These are phyloP conservation scores for Viola pubescens DNA, from an alignment of 441 rosid species.

Conservation along the genomic window DNA sequence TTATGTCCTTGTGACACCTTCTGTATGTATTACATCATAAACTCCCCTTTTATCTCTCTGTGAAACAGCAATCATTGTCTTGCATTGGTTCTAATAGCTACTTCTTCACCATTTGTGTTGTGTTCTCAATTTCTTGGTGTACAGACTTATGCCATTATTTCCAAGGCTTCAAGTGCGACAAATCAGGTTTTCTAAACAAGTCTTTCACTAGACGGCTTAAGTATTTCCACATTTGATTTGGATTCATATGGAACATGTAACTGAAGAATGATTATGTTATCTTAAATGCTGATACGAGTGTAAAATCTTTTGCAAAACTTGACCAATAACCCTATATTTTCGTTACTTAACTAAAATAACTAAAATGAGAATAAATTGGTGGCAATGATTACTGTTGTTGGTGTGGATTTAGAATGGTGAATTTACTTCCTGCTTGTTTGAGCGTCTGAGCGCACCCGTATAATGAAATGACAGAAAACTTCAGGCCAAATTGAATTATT, in stretches of 20 bases:
- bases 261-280: no score
- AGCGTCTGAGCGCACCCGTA: no score
- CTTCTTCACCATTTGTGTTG: background rate
- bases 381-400: no score
- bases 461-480: no score
- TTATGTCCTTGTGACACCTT: constrained; percentile 41
- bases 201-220: background rate
- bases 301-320: no score
- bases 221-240: background rate
- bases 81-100: background rate
- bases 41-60: background rate
- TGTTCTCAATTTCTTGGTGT: background rate
- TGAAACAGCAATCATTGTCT: background rate
- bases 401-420: no score
- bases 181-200: constrained; percentile 33
- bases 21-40: constrained; percentile 22
- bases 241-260: background rate
- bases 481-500: no score
- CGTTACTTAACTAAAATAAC: no score
- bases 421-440: no score
- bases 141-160: constrained; percentile 54
- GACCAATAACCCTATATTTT: no score
- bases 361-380: no score
- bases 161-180: constrained; percentile 39
- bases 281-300: no score